Conservation (phyloP, 805 yeast genomes). For the Yarrowia sp. region DNA sequence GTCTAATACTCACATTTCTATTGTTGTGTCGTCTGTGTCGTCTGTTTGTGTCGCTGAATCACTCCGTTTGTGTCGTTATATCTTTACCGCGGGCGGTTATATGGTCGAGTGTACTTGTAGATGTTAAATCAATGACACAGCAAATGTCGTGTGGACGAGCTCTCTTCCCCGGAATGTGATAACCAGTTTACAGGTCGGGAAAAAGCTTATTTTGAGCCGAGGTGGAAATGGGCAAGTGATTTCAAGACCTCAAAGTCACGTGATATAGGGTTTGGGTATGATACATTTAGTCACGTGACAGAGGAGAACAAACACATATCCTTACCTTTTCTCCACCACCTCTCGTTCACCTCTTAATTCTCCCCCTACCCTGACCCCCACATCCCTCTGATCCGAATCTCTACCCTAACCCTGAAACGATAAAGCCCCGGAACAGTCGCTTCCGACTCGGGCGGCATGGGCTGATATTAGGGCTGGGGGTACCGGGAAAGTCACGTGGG, state of each 20-base stretch:
- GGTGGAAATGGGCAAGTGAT: conserved; percentile 1
- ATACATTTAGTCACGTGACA: no score
- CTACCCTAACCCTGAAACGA: conserved; percentile 16
- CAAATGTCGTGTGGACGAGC: conserved; percentile 27
- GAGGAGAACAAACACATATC: not conserved
- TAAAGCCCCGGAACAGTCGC: conserved; percentile 22
- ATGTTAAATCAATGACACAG: not conserved
- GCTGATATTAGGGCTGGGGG: not conserved
- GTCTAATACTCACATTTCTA: no score
- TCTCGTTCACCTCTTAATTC: no score
- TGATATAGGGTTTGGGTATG: no score
- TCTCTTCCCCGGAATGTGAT: conserved; percentile 39
- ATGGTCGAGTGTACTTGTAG: not conserved
- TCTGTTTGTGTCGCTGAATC: no score
- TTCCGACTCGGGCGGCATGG: conserved; percentile 34
- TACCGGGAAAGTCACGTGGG: no score
- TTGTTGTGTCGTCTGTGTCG: no score
- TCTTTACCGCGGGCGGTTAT: no score
- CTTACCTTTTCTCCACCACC: not conserved
- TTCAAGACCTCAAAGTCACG: no score
- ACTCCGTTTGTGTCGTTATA: no score
- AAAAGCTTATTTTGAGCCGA: conserved; percentile 26
- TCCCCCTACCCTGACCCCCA: not conserved
- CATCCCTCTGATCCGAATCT: conserved; percentile 10
- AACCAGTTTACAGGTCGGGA: conserved; percentile 16